Evolutionary conservation across 345 rosid species (phyloP).

Genomic region (Microcos paniculata): DNA sequence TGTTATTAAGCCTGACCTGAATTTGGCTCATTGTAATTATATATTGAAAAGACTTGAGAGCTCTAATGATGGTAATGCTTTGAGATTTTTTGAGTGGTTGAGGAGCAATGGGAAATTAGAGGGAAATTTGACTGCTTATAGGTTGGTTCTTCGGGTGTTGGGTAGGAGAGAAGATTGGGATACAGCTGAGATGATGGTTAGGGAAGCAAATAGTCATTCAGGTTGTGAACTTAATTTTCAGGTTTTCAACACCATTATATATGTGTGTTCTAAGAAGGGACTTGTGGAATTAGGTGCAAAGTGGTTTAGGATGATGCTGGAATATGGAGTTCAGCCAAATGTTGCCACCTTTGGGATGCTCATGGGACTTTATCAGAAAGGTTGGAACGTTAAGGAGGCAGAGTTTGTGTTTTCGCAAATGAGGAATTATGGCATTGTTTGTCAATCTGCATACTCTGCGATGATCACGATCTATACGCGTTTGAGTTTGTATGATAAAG

Average conservation of each 20-base stretch:
- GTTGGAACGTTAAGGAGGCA: slow-evolving; percentile 73
- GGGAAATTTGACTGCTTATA: slow-evolving; percentile 62
- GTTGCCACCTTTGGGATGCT: slow-evolving; percentile 88
- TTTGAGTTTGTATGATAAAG: slow-evolving; percentile 63
- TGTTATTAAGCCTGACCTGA: slow-evolving; percentile 38
- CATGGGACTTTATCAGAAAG: slow-evolving; percentile 74
- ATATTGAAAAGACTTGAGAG: slow-evolving; percentile 71
- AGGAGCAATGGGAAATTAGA: slow-evolving; percentile 56
- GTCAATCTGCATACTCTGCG: slow-evolving; percentile 85
- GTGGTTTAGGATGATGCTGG: slow-evolving; percentile 87
- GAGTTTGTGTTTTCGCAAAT: slow-evolving; percentile 64
- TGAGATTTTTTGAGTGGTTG: slow-evolving; percentile 85
- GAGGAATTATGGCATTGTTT: slow-evolving; percentile 62
- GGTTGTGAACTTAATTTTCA: slow-evolving; percentile 46
- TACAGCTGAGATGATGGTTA: slow-evolving; percentile 53
- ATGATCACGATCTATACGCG: slow-evolving; percentile 89
- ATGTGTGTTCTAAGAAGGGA: slow-evolving; percentile 58
- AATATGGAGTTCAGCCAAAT: slow-evolving; percentile 60
- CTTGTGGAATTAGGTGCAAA: slow-evolving; percentile 48
- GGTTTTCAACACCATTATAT: slow-evolving; percentile 71
- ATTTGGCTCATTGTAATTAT: slow-evolving; percentile 55
- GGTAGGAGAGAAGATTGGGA: slow-evolving; percentile 78
- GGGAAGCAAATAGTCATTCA: slow-evolving; percentile 32
- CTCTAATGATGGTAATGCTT: slow-evolving; percentile 49
- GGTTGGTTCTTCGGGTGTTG: slow-evolving; percentile 69